phyloP scores from a whole-genome alignment of 2,329 filamentous ascomycete genomes.

The Pseudogymnoascus destructans region DNA sequence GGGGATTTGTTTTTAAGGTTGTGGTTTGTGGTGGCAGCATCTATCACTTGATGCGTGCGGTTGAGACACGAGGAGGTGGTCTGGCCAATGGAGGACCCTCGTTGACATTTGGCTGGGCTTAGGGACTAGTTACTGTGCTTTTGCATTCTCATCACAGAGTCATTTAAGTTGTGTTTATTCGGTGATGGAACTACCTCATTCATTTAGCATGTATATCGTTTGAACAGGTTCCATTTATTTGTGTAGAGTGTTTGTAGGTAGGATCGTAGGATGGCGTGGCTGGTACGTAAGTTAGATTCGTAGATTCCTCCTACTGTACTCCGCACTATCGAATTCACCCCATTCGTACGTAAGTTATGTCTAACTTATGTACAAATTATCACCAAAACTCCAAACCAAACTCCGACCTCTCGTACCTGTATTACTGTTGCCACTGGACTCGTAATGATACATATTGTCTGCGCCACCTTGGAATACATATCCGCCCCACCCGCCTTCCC shows the following conservation, averaged over 20 bases:
- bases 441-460: background rate
- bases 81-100: background rate
- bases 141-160: background rate
- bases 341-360: background rate
- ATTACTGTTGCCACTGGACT: background rate
- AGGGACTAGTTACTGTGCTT: background rate
- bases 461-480: constrained; percentile 2
- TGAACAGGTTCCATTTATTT: background rate
- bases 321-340: background rate
- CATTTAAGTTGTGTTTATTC: background rate
- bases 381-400: background rate
- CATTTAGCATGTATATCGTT: background rate
- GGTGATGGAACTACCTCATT: background rate
- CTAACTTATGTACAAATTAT: background rate
- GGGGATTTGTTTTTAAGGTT: background rate
- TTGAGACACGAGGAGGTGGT: background rate
- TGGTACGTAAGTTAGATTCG: background rate
- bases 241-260: background rate
- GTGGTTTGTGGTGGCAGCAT: background rate
- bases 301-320: background rate
- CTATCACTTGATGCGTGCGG: background rate
- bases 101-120: background rate
- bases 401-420: background rate
- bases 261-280: background rate
- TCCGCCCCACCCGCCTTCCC: constrained; percentile 1